Base-by-base conservation (phyloP, 495 filamentous ascomycete genomes). In the Parathielavia appendiculata region DNA sequence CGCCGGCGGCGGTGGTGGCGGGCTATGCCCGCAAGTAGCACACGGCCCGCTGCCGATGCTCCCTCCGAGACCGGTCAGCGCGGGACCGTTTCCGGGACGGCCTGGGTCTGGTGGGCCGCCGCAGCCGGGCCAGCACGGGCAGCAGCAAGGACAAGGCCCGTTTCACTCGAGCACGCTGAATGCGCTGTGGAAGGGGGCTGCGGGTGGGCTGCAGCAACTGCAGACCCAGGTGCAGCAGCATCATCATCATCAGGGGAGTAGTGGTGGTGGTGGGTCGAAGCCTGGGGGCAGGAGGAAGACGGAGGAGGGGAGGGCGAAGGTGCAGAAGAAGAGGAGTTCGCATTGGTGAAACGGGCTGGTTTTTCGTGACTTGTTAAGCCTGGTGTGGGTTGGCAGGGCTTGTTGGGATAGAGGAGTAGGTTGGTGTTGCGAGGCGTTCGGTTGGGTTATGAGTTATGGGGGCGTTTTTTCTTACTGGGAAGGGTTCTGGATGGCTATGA, bases 271-370 rank as follows among this genome's bases (percentile, higher is more conserved):
- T 30, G 38, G 39, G 32, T 16, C 39, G 49, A 19, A 38, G 38
- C 23, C 50, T 48, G 62, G 60, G 34, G 62, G 65, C 26, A 58
- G 68, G 26, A 47, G 54, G 61, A 54, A 56, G 46, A 45, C 55
- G 11, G 68, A 74, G 53, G 71, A 73, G 35, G 56, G 66, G 38
- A 63, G 59, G 65, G 65, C 55, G 35, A 70, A 65, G 66, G 57
- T 77, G 47, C 58, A 71, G 61, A 79, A 75, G 71, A 79, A 77
- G 67, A 67, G 68, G 62, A 76, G 75, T 60, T 70, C 73, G 65
- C 65, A 66, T 55, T 76, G 73, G 68, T 74, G 63, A 46, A 41
- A 19, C 11, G 22, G 16, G 30, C 39, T 55, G n/a, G 20, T 5
- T 40, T 55, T 32, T 32, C 13, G 23, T 16, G 23, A 20, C 36